These are phyloP conservation scores for Cyclanthera cordifolia DNA, from an alignment of 306 rosid species.

Conservation along the genomic window DNA sequence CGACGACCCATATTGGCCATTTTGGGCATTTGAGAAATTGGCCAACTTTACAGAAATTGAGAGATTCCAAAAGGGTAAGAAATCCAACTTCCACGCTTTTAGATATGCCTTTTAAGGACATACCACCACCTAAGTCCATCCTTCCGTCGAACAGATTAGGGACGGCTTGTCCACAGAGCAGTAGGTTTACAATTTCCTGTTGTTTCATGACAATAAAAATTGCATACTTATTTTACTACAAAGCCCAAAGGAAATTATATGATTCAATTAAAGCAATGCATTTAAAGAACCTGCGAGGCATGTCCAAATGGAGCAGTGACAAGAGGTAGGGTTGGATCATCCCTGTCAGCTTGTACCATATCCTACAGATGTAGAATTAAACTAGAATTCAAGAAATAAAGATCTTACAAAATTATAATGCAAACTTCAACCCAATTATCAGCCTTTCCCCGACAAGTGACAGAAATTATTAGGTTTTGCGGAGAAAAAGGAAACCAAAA, in stretches of 20 bases:
- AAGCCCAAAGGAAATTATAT: not conserved
- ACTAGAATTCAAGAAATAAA: constrained; percentile 9
- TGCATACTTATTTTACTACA: not conserved
- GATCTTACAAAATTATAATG: constrained; percentile 6
- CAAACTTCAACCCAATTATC: not conserved
- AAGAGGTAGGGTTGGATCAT: constrained; percentile 87
- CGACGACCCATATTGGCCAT: constrained; percentile 98
- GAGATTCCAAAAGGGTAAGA: constrained; percentile 73
- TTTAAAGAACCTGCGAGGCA: constrained; percentile 72
- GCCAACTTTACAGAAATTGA: constrained; percentile 88
- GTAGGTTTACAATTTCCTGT: constrained; percentile 84
- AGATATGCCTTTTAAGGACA: constrained; percentile 80
- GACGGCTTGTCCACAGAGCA: constrained; percentile 86
- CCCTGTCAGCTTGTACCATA: constrained; percentile 82
- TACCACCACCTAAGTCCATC: constrained; percentile 91
- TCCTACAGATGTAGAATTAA: constrained; percentile 36
- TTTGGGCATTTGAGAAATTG: constrained; percentile 68
- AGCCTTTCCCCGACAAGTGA: not conserved
- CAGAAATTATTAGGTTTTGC: not conserved
- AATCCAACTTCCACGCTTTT: constrained; percentile 83
- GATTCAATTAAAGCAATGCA: not conserved
- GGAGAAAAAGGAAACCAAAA: not conserved
- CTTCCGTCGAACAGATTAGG: constrained; percentile 83
- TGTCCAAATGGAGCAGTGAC: constrained; percentile 99
- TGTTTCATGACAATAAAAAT: constrained; percentile 17